A percentile compares a stretch with the other conserved stretches of the same genome.
phyloP scores from a whole-genome alignment of 768 basidiomycete species.

The Boletellus ananas region DNA sequence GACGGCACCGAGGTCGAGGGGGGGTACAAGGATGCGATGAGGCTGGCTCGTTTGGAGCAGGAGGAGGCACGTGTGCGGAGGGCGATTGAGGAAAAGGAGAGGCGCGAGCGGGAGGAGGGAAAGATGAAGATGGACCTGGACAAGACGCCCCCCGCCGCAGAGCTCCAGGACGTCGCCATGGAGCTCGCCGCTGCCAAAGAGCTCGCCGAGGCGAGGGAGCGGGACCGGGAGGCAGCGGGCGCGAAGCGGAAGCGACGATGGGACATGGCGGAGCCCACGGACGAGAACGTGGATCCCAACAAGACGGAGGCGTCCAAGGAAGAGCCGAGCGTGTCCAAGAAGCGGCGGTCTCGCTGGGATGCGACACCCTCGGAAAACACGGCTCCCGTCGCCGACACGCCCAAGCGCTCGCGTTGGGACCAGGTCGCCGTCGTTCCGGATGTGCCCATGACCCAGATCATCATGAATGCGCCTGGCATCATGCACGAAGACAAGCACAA shows the following conservation, averaged over 20 bases:
- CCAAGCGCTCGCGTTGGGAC: constrained; percentile 95
- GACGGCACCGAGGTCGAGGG: constrained; percentile 74
- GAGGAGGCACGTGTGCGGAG: constrained; percentile 83
- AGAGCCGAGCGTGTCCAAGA: constrained; percentile 77
- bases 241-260: constrained; percentile 76
- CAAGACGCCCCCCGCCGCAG: constrained; percentile 84
- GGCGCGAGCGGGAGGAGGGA: constrained; percentile 65
- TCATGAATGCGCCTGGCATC: constrained; percentile 81
- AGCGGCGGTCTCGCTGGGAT: constrained; percentile 95
- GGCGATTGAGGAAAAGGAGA: constrained; percentile 88
- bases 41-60: constrained; percentile 83
- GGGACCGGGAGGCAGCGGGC: constrained; percentile 40
- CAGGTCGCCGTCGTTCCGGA: constrained; percentile 79
- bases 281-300: constrained; percentile 65
- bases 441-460: constrained; percentile 70
- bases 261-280: constrained; percentile 62
- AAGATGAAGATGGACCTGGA: constrained; percentile 84
- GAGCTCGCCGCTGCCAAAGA: constrained; percentile 54
- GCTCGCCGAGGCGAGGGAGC: constrained; percentile 36
- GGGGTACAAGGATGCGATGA: constrained; percentile 96
- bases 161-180: constrained; percentile 68
- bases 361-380: constrained; percentile 75
- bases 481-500: constrained; percentile 95
- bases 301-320: constrained; percentile 66
- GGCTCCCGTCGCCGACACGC: constrained; percentile 52